Evolutionary conservation across 2,329 filamentous ascomycete species (phyloP).

Genomic region (Fusarium ambrosium): DNA sequence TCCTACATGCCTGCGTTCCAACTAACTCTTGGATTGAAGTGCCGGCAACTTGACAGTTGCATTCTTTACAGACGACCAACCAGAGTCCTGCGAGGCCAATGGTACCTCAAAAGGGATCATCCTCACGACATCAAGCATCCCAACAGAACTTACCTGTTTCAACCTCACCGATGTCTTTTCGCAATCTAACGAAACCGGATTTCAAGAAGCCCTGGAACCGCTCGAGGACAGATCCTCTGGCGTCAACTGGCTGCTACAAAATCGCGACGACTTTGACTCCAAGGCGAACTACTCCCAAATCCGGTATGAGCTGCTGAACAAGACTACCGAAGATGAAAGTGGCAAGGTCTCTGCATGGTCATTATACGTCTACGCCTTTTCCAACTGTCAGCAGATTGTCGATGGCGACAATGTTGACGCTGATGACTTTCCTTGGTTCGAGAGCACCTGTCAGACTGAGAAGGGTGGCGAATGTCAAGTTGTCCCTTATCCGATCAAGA

Average conservation of each 20-base stretch:
- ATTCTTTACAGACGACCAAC: neutral
- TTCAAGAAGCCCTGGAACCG: neutral
- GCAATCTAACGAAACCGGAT: neutral
- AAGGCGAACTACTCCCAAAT: neutral
- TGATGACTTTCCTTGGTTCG: neutral
- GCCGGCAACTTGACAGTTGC: neutral
- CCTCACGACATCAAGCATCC: neutral
- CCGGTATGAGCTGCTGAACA: neutral
- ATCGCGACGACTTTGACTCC: neutral
- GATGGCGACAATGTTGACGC: neutral
- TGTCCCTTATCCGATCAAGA: neutral
- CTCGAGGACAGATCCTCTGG: neutral
- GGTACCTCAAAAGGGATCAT: neutral
- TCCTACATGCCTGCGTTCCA: neutral
- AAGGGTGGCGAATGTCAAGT: neutral
- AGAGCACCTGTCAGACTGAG: constrained; percentile 1
- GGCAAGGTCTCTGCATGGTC: neutral
- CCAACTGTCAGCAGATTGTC: neutral
- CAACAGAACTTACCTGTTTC: neutral
- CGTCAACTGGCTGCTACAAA: neutral
- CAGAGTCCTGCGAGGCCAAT: neutral
- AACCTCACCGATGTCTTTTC: neutral
- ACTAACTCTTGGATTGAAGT: neutral
- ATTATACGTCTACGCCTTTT: neutral
- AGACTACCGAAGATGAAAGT: neutral